A percentile compares a stretch with the other conserved stretches of the same genome.
Evolutionary conservation across 2,329 filamentous ascomycete species (phyloP).

Genomic region (Ophiobolus disseminans): DNA sequence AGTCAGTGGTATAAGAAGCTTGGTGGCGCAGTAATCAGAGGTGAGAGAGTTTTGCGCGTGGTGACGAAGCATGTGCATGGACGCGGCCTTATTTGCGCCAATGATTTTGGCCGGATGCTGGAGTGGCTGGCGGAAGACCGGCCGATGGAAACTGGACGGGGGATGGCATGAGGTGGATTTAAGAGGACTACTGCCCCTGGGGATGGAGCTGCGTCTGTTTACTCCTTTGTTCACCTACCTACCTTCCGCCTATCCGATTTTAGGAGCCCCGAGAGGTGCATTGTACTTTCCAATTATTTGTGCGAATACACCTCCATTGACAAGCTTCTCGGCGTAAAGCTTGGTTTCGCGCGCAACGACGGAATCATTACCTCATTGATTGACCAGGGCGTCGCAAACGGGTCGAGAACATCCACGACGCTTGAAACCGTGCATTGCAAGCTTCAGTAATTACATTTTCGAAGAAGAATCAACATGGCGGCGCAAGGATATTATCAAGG

Average conservation of each 20-base stretch:
- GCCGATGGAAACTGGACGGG: not conserved
- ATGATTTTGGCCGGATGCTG: not conserved
- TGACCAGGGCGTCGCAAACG: not conserved
- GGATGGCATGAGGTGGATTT: not conserved
- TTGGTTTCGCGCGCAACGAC: not conserved
- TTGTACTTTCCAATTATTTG: not conserved
- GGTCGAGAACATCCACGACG: not conserved
- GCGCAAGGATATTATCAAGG: slow-evolving; percentile 47
- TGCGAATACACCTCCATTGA: not conserved
- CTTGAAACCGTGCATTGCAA: not conserved
- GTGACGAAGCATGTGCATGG: not conserved
- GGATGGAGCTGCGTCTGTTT: too few species aligned
- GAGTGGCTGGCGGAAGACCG: not conserved
- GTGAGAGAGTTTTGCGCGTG: not conserved
- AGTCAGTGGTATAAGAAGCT: not conserved
- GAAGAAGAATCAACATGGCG: slow-evolving; percentile 36
- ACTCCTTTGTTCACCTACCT: too few species aligned
- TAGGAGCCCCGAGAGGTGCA: not conserved
- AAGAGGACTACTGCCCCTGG: too few species aligned
- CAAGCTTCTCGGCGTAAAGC: slow-evolving; percentile 1
- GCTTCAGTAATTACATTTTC: not conserved
- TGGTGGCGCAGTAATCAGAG: not conserved
- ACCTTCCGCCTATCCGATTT: not conserved
- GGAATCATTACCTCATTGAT: not conserved
- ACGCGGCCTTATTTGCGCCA: not conserved